Evolutionary conservation across 495 filamentous ascomycete genomes (phyloP).

Genomic region (Pyronema domesticum): DNA sequence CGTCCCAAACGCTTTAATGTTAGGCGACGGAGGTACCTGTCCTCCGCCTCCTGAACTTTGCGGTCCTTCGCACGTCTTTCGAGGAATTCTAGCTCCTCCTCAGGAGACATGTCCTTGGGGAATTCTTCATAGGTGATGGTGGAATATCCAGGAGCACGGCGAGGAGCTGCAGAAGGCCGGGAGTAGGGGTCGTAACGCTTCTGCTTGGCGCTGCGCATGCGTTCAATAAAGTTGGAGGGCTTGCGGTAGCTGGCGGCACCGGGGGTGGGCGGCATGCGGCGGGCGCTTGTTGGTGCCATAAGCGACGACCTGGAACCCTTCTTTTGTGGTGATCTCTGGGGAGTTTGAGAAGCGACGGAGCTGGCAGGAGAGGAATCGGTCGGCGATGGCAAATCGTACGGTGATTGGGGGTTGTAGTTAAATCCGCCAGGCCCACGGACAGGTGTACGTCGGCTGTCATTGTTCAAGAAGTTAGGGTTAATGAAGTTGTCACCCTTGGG

Average conservation of each 20-base stretch:
- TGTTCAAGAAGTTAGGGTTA: conserved; percentile 2
- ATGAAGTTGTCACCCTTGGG: conserved; percentile 1
- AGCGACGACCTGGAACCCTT: neutral
- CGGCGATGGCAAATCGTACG: conserved; percentile 6
- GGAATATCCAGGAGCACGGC: neutral
- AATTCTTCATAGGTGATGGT: conserved; percentile 4
- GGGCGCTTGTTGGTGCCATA: conserved; percentile 7
- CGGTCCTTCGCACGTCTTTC: conserved; percentile 17
- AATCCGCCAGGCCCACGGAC: neutral
- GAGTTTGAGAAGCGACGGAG: no score
- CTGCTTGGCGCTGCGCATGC: conserved; percentile 14
- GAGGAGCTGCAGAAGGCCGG: neutral
- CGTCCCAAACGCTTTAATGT: conserved; percentile 12
- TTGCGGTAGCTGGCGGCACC: conserved; percentile 3
- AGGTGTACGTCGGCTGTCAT: neutral
- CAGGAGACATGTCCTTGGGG: conserved; percentile 15
- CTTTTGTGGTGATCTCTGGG: no score
- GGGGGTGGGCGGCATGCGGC: conserved; percentile 2
- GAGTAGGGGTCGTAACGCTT: conserved; percentile 17
- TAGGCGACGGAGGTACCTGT: conserved; percentile 17
- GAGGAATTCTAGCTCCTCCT: conserved; percentile 17
- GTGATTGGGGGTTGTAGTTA: conserved; percentile 5
- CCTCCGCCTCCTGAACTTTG: conserved; percentile 18
- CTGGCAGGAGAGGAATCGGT: conserved; percentile 1
- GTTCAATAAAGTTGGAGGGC: conserved; percentile 21